Evolutionary conservation across 192 early-diverging fungal genomes (phyloP), one percentile per base, ranked within the genome.

Genomic region (Entomortierella parvispora): DNA sequence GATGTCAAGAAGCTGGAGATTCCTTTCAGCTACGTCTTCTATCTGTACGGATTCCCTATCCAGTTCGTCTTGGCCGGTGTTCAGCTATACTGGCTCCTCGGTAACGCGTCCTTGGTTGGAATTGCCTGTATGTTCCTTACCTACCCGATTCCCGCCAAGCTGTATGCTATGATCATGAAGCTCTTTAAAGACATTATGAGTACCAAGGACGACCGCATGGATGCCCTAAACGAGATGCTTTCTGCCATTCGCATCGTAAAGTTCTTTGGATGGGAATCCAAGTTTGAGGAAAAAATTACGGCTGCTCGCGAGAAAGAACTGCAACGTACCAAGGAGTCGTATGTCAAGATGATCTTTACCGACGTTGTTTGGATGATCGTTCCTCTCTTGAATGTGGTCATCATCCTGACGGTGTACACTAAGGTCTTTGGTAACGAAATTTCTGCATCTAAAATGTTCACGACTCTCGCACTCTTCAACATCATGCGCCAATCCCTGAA

Each of bases 221-320:
- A 89, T 28, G 83, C 89, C 64, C 87, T 94, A 62, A 96, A 93
- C 49, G 95, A 98, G 82, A 82, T 94, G 62, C 31, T 65, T 12
- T 64, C 44, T 0, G 95, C 94, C 37, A 97, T 99, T 49, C 87
- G 94, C 28, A 93, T 97, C 43, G 90, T 99, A 61, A 99, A 99
- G 80, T 88, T 98, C 57, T 94, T 94, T 78, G 91, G 90, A 29
- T 95, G 94, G 94, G 90, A 94, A 81, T 45, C 75, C 48, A 82
- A 86, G 49, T 95, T 98, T 74, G 66, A 88, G 26, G 81, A 86
- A 22, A 85, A 88, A 40, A 84, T 97, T 18, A 80, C 85, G 5
- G 81, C 68, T 5, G 84, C 88, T 28, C 86, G 92, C 33, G 80
- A 87, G 11, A 78, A 70, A 12, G 92, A 94, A 80, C 78, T 93